Base-by-base conservation (phyloP, 179 eudicot species). In the Amaranthus tricolor region DNA sequence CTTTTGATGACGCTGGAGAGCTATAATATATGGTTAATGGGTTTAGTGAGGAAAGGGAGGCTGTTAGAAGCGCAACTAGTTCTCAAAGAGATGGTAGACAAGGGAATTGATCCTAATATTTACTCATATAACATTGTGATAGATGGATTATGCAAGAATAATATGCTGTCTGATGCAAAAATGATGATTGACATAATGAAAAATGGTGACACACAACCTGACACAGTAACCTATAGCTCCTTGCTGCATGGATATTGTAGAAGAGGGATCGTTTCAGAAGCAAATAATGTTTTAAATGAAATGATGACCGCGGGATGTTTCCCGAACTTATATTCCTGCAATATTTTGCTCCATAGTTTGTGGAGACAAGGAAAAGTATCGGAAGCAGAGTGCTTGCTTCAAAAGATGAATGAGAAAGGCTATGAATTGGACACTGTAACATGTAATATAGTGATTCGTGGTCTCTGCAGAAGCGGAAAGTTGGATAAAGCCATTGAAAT, bases 371-470 rank as follows among this genome's bases (percentile, higher is more conserved):
- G 94, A 52, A 89, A 85, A 71, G 60, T 82, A 79, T 64, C 84
- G 66, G 98, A 94, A 86, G 95, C 94, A 56, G 91, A 94, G 81
- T 87, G 76, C 78, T 78, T 94, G 74, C 85, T 90, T 71, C 86
- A 86, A 59, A 90, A 87, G 84, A 94, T 94, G 94, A 88, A 83
- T 70, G 96, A 88, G 82, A 82, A 82, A 86, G 97, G 94, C 56
- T 82, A 87, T 78, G 91, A 79, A n/a, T 66, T 89, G 75, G 93
- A 92, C 83, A 88, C 76, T 64, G 89, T 90, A 49, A 92, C 93
- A 58, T 94, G 97, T 81, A 94, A 94, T 76, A 94, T 94, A 71
- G 90, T 94, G 74, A 78, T 94, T 77, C 87, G 87, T 79, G 96
- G 97, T 76, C 90, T 94, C 59, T 94, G 96, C 71, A 89, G 76